Percentiles rank a stretch among this genome's conserved stretches.
Conservation (phyloP, 2,329 filamentous ascomycete genomes). For the Phaeosphaeriaceae sp. region DNA sequence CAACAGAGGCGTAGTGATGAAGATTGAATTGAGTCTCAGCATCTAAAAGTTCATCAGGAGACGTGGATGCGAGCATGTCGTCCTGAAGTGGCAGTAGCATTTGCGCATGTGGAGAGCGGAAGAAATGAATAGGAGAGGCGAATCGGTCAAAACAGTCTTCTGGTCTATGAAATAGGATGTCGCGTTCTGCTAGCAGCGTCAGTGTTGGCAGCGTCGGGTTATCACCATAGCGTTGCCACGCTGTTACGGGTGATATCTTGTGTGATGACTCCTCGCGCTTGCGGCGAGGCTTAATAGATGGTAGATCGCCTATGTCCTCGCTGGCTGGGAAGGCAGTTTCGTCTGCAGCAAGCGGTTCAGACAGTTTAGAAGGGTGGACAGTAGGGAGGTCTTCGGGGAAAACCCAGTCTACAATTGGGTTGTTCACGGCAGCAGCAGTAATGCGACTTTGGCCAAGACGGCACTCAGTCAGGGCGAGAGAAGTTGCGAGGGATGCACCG, state of each 20-base stretch:
- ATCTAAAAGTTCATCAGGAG: slow-evolving; percentile 37
- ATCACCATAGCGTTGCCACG: slow-evolving; percentile 38
- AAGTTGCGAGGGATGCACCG: slow-evolving; percentile 56
- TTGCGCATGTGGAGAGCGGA: slow-evolving; percentile 52
- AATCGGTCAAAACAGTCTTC: slow-evolving; percentile 58
- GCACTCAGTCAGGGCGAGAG: slow-evolving; percentile 59
- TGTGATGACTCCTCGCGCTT: slow-evolving; percentile 23
- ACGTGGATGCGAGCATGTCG: slow-evolving; percentile 32
- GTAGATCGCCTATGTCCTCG: slow-evolving; percentile 32
- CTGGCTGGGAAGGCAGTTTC: slow-evolving; percentile 41
- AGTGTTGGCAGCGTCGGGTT: slow-evolving; percentile 33
- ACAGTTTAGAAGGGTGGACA: slow-evolving; percentile 26
- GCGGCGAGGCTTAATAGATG: slow-evolving; percentile 12
- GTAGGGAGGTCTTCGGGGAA: slow-evolving; percentile 45
- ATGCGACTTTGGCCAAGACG: slow-evolving; percentile 49
- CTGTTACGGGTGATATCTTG: slow-evolving; percentile 25
- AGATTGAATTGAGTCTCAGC: slow-evolving; percentile 37
- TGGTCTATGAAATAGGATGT: slow-evolving; percentile 50
- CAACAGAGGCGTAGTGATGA: slow-evolving; percentile 36
- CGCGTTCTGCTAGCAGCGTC: slow-evolving; percentile 43
- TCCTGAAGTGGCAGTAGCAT: slow-evolving; percentile 33
- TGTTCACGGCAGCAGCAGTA: slow-evolving; percentile 54
- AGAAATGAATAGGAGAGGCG: slow-evolving; percentile 58
- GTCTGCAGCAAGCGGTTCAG: slow-evolving; percentile 38
- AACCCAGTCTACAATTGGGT: slow-evolving; percentile 58